These are phyloP conservation scores for Apiospora pterosperma DNA, from an alignment of 2,329 filamentous ascomycete species.

Conservation along the genomic window DNA sequence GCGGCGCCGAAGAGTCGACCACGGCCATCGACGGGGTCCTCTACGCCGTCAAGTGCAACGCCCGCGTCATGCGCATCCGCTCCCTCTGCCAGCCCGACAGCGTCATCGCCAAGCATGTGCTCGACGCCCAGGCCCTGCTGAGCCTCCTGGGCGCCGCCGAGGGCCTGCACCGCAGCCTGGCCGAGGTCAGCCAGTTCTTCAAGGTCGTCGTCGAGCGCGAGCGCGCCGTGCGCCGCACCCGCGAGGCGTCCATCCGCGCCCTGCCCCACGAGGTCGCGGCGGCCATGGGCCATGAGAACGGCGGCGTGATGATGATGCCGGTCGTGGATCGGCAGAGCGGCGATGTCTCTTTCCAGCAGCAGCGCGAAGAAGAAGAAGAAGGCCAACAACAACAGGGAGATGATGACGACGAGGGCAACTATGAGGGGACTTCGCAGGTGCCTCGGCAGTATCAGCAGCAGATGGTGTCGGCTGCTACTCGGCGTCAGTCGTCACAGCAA, in stretches of 20 bases:
- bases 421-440: background rate
- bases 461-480: background rate
- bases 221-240: conserved; percentile 14
- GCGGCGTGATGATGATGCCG: background rate
- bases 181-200: conserved; percentile 53
- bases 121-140: conserved; percentile 50
- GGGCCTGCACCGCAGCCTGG: conserved; percentile 41
- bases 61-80: conserved; percentile 48
- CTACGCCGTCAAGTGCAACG: conserved; percentile 49
- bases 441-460: background rate
- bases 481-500: background rate
- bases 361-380: background rate
- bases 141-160: conserved; percentile 45
- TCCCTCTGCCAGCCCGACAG: conserved; percentile 58
- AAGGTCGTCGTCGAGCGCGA: conserved; percentile 48
- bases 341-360: background rate
- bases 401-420: background rate
- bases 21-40: conserved; percentile 44
- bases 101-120: conserved; percentile 54
- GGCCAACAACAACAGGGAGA: background rate
- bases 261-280: background rate
- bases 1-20: conserved; percentile 14
- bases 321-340: background rate
- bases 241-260: conserved; percentile 3
- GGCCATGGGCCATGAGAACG: background rate